Conservation (phyloP, 176 grass and related monocot genomes). For the Elaeis guineensis region DNA sequence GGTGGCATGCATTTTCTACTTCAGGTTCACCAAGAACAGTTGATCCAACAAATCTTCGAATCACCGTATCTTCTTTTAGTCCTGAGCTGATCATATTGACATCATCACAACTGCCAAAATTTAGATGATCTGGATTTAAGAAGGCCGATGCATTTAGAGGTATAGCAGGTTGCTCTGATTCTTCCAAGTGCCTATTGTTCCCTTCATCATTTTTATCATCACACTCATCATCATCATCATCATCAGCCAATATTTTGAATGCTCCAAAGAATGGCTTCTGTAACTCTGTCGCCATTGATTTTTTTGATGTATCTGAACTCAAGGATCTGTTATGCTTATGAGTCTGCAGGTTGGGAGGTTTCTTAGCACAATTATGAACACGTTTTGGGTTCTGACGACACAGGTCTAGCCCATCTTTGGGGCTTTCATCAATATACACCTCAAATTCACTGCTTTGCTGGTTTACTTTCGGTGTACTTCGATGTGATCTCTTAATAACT, state of each 20-base stretch:
- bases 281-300: constrained; percentile 4
- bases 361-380: neutral
- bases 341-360: constrained; percentile 14
- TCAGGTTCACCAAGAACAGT: constrained; percentile 59
- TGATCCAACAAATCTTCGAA: constrained; percentile 83
- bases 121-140: constrained; percentile 18
- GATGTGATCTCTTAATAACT: constrained; percentile 45
- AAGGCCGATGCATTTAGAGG: constrained; percentile 5
- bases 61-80: constrained; percentile 52
- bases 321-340: neutral
- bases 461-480: constrained; percentile 32
- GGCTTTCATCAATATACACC: constrained; percentile 79
- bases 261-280: constrained; percentile 52
- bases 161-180: constrained; percentile 11
- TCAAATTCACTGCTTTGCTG: constrained; percentile 50
- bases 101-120: constrained; percentile 10
- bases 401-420: constrained; percentile 3
- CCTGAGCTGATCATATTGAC: constrained; percentile 26
- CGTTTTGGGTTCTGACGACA: constrained; percentile 18
- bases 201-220: constrained; percentile 13
- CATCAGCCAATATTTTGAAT: constrained; percentile 70
- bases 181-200: constrained; percentile 9
- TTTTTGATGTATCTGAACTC: constrained; percentile 11
- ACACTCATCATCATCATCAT: constrained; percentile 42
- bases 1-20: constrained; percentile 87